phyloP scores from a whole-genome alignment of 2,329 filamentous ascomycete species.

The Arthroderma sp. region DNA sequence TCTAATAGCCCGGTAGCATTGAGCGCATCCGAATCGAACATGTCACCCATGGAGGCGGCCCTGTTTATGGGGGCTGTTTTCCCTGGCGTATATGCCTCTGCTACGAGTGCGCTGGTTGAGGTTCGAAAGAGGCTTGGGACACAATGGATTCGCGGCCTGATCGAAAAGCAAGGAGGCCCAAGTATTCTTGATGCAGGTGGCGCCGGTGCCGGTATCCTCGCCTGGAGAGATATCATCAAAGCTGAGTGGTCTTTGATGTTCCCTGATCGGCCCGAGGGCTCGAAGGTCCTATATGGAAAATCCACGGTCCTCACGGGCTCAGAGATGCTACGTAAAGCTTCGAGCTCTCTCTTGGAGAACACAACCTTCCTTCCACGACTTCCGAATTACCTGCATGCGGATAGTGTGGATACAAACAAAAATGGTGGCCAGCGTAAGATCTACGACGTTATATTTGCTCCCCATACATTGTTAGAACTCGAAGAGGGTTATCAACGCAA shows the following conservation, averaged over 20 bases:
- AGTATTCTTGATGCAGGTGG: slow-evolving; percentile 49
- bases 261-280: slow-evolving; percentile 27
- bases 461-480: slow-evolving; percentile 65
- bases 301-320: slow-evolving; percentile 71
- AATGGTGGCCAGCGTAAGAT: slow-evolving; percentile 53
- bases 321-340: slow-evolving; percentile 57
- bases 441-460: slow-evolving; percentile 82
- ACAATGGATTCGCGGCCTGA: slow-evolving; percentile 44
- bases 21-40: slow-evolving; percentile 41
- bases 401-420: slow-evolving; percentile 16
- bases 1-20: slow-evolving; percentile 43
- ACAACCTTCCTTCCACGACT: slow-evolving; percentile 85
- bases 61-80: slow-evolving; percentile 46
- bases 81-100: slow-evolving; percentile 47
- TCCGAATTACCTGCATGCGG: slow-evolving; percentile 64
- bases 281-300: slow-evolving; percentile 48
- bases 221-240: slow-evolving; percentile 56
- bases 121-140: slow-evolving; percentile 46
- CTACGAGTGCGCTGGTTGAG: slow-evolving; percentile 44
- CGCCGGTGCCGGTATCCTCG: slow-evolving; percentile 47
- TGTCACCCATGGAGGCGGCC: slow-evolving; percentile 50
- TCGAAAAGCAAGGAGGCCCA: slow-evolving; percentile 43
- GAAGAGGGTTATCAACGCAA: slow-evolving; percentile 66
- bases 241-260: slow-evolving; percentile 68
- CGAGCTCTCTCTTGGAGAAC: slow-evolving; percentile 66